phyloP scores from a whole-genome alignment of 495 filamentous ascomycete species.

The Podospora conica region DNA sequence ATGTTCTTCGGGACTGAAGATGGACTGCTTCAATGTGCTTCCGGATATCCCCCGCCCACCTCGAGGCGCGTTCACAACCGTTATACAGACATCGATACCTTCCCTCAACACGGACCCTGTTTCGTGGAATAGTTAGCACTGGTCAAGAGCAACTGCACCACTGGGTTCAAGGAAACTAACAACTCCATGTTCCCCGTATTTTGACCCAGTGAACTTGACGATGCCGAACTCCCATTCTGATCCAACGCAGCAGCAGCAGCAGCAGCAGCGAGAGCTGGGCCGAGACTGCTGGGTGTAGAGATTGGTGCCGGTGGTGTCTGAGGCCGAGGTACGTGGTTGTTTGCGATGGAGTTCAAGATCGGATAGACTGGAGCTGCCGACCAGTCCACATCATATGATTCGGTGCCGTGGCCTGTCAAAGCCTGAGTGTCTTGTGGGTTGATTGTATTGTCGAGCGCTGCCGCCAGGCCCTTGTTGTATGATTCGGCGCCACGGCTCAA shows the following conservation, averaged over 20 bases:
- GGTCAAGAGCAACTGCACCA: neutral
- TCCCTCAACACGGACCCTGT: neutral
- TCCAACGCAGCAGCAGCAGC: too few species aligned
- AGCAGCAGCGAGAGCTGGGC: neutral
- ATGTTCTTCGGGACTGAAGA: neutral
- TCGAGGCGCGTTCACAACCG: too few species aligned
- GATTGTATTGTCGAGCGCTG: too few species aligned
- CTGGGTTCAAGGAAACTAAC: neutral
- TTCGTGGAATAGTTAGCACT: neutral
- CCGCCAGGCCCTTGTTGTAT: too few species aligned
- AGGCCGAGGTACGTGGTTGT: neutral
- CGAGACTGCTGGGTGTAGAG: neutral
- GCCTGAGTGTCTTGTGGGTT: too few species aligned
- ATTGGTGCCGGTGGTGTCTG: neutral
- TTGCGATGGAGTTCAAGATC: neutral
- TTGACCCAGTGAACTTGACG: neutral
- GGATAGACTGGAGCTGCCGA: neutral
- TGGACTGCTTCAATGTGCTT: neutral
- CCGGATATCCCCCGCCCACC: too few species aligned
- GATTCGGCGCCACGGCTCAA: neutral
- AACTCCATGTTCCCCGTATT: neutral
- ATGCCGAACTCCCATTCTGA: neutral
- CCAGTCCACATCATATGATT: neutral
- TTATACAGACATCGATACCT: neutral
- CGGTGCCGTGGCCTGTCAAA: neutral